phyloP scores from a whole-genome alignment of 2,329 filamentous ascomycete genomes.

The Plenodomus biglobosus region DNA sequence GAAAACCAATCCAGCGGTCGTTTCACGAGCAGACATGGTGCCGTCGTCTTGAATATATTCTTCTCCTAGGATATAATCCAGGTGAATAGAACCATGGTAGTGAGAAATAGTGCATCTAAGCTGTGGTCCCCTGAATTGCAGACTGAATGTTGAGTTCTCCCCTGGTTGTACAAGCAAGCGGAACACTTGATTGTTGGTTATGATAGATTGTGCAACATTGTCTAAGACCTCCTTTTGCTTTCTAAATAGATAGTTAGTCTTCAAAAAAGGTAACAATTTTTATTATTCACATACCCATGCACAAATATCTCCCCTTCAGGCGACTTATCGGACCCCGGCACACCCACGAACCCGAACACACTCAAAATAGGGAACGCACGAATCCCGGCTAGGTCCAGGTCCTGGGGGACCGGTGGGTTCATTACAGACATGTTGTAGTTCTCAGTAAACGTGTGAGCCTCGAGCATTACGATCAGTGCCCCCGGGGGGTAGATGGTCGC shows the following conservation, averaged over 20 bases:
- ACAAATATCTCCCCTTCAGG: too few species aligned
- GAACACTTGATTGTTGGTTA: background rate
- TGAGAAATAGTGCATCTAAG: background rate
- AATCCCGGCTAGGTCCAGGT: background rate
- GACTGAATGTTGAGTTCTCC: background rate
- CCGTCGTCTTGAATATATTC: background rate
- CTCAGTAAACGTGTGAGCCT: background rate
- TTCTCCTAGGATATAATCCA: too few species aligned
- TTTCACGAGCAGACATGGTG: too few species aligned
- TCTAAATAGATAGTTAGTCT: background rate
- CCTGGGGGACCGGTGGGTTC: background rate
- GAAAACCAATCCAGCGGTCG: too few species aligned
- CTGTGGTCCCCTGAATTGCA: background rate
- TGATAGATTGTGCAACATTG: background rate
- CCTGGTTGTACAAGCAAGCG: background rate
- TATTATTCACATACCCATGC: too few species aligned
- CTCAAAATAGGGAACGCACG: too few species aligned
- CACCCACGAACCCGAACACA: too few species aligned
- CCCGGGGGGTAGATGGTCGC: slow-evolving; percentile 4
- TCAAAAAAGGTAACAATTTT: background rate
- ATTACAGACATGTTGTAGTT: slow-evolving; percentile 1
- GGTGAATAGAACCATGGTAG: background rate
- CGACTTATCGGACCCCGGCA: too few species aligned
- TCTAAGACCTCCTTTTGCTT: background rate
- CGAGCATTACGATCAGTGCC: background rate